Conservation (phyloP, 1,284 basidiomycete genomes). For the Microbotryum saponariae region DNA sequence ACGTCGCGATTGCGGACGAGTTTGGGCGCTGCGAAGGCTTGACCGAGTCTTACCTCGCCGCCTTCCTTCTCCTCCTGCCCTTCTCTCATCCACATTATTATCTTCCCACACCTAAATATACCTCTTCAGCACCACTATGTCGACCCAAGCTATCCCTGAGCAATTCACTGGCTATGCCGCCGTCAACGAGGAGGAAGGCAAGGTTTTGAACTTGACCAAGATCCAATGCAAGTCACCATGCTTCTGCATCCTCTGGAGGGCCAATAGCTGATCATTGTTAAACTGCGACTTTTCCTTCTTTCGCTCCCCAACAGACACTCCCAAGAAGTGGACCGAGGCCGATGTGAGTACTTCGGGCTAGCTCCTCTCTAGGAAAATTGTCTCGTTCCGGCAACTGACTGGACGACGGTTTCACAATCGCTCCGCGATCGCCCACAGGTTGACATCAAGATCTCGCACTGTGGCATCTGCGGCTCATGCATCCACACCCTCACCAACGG, state of each 20-base stretch:
- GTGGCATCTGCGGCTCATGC: slow-evolving; percentile 14
- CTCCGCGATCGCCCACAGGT: slow-evolving; percentile 4
- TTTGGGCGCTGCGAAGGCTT: no score
- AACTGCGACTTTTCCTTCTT: no score
- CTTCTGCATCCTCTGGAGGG: no score
- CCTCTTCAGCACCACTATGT: not conserved
- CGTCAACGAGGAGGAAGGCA: slow-evolving; percentile 10
- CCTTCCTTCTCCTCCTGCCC: no score
- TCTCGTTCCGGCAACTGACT: no score
- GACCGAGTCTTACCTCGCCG: no score
- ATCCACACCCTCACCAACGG: slow-evolving; percentile 24
- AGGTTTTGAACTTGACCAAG: slow-evolving; percentile 7
- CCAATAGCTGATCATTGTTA: not conserved
- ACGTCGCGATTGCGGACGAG: no score
- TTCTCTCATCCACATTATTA: no score
- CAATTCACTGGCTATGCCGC: slow-evolving; percentile 31
- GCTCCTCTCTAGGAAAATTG: not conserved
- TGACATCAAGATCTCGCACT: slow-evolving; percentile 27
- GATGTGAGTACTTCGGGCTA: not conserved
- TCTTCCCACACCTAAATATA: no score
- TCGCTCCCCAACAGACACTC: slow-evolving; percentile 13
- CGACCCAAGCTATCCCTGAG: slow-evolving; percentile 10
- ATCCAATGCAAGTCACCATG: not conserved
- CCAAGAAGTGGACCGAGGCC: slow-evolving; percentile 24
- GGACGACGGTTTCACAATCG: not conserved